Percentiles rank a stretch among this genome's conserved stretches.
Conservation (phyloP, 176 grass and related monocot species). For the Zoysia pacifica region DNA sequence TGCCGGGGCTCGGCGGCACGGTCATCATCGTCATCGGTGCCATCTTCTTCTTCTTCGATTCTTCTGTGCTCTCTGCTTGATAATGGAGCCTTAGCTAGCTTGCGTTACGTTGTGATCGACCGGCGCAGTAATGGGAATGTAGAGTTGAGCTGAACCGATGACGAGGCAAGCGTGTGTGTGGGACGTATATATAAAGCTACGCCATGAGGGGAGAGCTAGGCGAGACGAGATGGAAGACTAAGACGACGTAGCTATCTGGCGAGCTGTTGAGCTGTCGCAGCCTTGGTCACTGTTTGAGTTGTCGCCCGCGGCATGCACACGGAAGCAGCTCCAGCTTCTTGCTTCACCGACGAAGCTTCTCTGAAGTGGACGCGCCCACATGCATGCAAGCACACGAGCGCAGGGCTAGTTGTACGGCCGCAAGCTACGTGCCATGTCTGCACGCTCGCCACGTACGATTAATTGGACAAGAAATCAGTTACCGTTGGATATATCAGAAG, state of each 20-base stretch:
- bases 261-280: slow-evolving; percentile 27
- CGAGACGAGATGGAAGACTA: neutral
- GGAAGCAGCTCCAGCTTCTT: neutral
- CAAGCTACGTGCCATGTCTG: neutral
- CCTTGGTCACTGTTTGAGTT: slow-evolving; percentile 6
- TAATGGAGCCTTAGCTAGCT: neutral
- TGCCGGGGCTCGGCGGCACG: slow-evolving; percentile 4
- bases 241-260: neutral
- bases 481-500: neutral
- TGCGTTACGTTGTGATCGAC: neutral
- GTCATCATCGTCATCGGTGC: neutral
- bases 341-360: slow-evolving; percentile 43
- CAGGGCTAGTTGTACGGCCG: neutral
- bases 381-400: neutral
- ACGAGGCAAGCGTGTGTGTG: slow-evolving; percentile 6
- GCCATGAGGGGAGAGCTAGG: neutral
- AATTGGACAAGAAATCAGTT: neutral
- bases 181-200: slow-evolving; percentile 14
- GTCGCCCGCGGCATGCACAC: neutral
- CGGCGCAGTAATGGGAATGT: neutral
- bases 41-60: neutral
- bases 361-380: neutral
- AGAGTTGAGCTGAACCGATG: neutral
- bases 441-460: slow-evolving; percentile 9
- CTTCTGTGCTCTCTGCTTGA: neutral